A percentile compares a stretch with the other conserved stretches of the same genome.
These are phyloP conservation scores for Stephania japonica DNA, from an alignment of 164 flowering plant genomes.

Conservation along the genomic window DNA sequence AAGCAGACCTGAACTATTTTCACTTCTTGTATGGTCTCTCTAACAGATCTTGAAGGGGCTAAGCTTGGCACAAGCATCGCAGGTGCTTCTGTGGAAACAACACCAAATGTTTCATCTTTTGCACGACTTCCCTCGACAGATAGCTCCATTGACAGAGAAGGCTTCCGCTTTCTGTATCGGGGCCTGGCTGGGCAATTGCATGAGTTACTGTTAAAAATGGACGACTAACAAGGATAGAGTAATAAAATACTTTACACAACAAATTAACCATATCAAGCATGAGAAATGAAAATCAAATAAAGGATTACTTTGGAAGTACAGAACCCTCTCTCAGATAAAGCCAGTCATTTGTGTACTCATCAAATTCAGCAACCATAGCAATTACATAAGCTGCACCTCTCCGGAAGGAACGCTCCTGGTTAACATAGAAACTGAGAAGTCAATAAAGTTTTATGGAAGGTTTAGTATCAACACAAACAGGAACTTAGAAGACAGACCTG, in stretches of 20 bases:
- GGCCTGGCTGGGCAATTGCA: conserved; percentile 62
- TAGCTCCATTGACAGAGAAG: conserved; percentile 38
- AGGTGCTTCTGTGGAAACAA: conserved; percentile 40
- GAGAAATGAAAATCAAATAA: conserved; percentile 11
- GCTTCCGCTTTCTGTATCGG: conserved; percentile 46
- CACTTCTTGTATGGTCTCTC: conserved; percentile 84
- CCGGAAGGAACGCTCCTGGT: conserved; percentile 76
- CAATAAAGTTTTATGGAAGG: not conserved
- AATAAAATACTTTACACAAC: not conserved
- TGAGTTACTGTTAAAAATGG: conserved; percentile 14
- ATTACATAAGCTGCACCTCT: conserved; percentile 75
- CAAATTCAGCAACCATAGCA: conserved; percentile 93
- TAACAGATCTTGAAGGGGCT: conserved; percentile 68
- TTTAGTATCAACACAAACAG: not conserved
- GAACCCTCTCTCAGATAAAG: conserved; percentile 92
- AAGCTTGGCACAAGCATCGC: conserved; percentile 65
- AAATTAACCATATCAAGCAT: not conserved
- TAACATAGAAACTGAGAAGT: conserved; percentile 3
- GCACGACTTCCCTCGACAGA: conserved; percentile 34
- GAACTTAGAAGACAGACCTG: conserved; percentile 42
- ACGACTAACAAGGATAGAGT: not conserved
- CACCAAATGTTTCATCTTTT: conserved; percentile 23
- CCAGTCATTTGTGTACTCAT: conserved; percentile 94
- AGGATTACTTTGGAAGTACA: conserved; percentile 71
- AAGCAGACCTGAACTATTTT: conserved; percentile 78